Evolutionary conservation across 345 rosid species (phyloP), one percentile per base, ranked within the genome.

Genomic region (Garcia nutans): DNA sequence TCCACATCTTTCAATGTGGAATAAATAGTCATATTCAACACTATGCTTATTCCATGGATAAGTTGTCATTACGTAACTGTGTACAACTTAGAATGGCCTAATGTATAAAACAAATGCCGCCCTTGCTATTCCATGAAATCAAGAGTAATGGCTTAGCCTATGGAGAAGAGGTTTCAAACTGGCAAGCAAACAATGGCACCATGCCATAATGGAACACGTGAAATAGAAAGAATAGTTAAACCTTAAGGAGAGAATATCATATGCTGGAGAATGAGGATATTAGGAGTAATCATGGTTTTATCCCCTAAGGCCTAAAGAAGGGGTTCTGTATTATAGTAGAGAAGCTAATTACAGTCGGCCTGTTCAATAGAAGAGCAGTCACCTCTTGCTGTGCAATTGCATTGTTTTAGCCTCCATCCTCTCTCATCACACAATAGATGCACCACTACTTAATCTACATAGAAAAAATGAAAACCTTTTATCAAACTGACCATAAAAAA

Each of bases 391-490:
- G 81, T 86, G 80, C 80, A 81, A 77, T 75, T 92, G 88, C 77
- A 70, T 74, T 72, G 85, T 68, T 79, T 86, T 86, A 78, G 81
- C 80, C 88, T 93, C 99, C 91, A 86, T 88, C 74, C 85, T 90
- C 84, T 93, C 97, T 72, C 98, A 84, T 87, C 98, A 89, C 80
- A 96, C 92, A 73, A 88, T 75, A 72, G 98, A 87, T 78, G 82
- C 87, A 70, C 86, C 89, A 50, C 79, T 76, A 77, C 78, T 81
- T 86, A 93, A 85, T 82, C 98, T 92, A 79, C 55, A 78, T 19
- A 65, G 24, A 49, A 67, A 66, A 69, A n/a, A 42, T 31, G 61
- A 62, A 37, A 15, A 70, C 13, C 11, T 6, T 45, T 15, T 17
- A 56, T 57, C 70, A 74, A 23, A 69, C 65, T 58, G 77, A 61